Evolutionary conservation across 2,329 filamentous ascomycete genomes (phyloP), one percentile per base, ranked within the genome.

Genomic region (Immersiporthe knoxdaviesiana): DNA sequence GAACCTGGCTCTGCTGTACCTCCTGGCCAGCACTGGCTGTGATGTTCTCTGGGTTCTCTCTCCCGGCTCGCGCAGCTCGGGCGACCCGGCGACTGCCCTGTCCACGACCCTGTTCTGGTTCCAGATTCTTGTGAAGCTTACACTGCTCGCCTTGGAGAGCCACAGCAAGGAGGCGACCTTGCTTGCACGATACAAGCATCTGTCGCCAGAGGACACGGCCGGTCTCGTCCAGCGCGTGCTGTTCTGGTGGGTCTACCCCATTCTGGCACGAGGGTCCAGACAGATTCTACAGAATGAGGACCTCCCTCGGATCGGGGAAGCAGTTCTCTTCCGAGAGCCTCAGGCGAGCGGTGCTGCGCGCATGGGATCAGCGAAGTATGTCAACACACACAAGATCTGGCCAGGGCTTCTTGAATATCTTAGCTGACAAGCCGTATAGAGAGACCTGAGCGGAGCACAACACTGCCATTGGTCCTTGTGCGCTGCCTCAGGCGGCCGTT

Each of bases 181-280:
- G 21, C 59, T 70, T 37, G 65, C 70, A 3, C 18, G 54, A 2
- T 65, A 70, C 27, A 61, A 65, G 35, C 30, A 65, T 32, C 37
- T 68, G n/a, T 74, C 77, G 8, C 72, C 75, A 1, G 78, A 79
- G 65, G 75, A 77, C n/a, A 70, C 65, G 11, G 68, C 73, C 6
- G 70, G 77, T 18, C 60, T 78, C 30, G 60, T 79, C 11, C 74
- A 74, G 32, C 72, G 72, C 56, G 70, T 72, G 0, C 73, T 79
- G 30, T 79, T 80, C 66, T 74, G 69, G 44, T 80, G 78, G 78
- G 76, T 80, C 27, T 76, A 77, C 30, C 73, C 73, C 1, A 68
- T 80, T 16, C 72, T 81, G 3, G 35, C 56, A 11, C 50, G 69
- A 44, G 79, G 78, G 1, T 79, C 79, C 62, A 71, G 62, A 1